Base-by-base conservation (phyloP, 2,329 filamentous ascomycete species). In the Verticillium klebahnii region DNA sequence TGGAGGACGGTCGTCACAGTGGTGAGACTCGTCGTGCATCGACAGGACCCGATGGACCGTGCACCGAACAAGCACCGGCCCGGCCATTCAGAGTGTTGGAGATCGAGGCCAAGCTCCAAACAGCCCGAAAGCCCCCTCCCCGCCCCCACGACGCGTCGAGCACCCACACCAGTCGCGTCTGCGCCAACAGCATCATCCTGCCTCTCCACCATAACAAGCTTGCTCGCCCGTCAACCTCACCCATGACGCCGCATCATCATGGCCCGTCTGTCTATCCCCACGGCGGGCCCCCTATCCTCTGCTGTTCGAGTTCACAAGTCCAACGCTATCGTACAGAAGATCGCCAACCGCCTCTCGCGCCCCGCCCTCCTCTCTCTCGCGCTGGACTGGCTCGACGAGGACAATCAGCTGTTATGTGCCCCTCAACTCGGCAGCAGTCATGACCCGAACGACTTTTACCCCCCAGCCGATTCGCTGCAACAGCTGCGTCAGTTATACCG, bases 381-480 rank as follows among this genome's bases (percentile, higher is more conserved):
- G 0, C 81, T 93, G 25, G 84, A 89, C 76, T 96, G 92, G 92
- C 85, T 96, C 3, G 85, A 89, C 62, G 85, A 89, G 57, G 79
- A 82, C 65, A 88, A 90, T 65, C 78, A 86, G 50, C 74, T 82
- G 5, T 78, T 83, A 19, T 88, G 85, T 54, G 78, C 79, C 1
- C 89, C 89, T 1, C 0, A 86, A 58, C 68, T 79, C 17, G 66
- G 69, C 8, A 77, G 82, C n/a, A 78, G 84, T 19, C 83, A 86
- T 1, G 84, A 89, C 61, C 80, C 80, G 37, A 82, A 86, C 62
- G 89, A 89, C 65, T 81, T 90, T 36, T 92, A 93, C 71, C 86
- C 89, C 5, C 85, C 89, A 0, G 89, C 85, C 36, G 75, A 80
- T 36, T 89, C 87, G 19, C 74, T 90, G 59, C 82, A 85, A 52